These are phyloP conservation scores for Aspergillus sp. DNA, from an alignment of 2,329 filamentous ascomycete species.

Conservation along the genomic window DNA sequence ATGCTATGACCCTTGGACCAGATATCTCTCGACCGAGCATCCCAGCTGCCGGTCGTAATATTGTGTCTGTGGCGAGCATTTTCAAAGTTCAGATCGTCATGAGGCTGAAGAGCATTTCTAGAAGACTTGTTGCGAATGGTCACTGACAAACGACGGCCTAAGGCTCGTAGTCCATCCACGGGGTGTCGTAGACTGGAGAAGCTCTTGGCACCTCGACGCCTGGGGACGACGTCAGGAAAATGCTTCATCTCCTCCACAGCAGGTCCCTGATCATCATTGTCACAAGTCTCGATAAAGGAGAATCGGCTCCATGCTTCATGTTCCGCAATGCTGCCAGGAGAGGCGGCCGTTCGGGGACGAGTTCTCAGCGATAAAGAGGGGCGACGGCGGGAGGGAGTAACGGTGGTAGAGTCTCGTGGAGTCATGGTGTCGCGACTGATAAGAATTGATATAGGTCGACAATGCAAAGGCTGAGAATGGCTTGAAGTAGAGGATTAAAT, in stretches of 20 bases:
- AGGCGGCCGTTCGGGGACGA: slow-evolving; percentile 33
- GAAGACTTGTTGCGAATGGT: slow-evolving; percentile 35
- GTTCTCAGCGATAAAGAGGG: slow-evolving; percentile 34
- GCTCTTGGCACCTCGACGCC: slow-evolving; percentile 34
- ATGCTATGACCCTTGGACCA: slow-evolving; percentile 25
- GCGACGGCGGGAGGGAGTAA: slow-evolving; percentile 27
- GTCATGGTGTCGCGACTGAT: slow-evolving; percentile 19
- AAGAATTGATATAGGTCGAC: background rate
- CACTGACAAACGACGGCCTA: slow-evolving; percentile 38
- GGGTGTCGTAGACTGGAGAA: slow-evolving; percentile 39
- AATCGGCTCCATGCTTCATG: slow-evolving; percentile 20
- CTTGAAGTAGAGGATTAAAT: too few species aligned
- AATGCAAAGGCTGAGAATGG: background rate
- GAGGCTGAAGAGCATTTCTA: slow-evolving; percentile 17
- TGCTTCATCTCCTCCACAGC: slow-evolving; percentile 28
- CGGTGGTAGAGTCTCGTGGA: slow-evolving; percentile 23
- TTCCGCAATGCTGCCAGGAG: slow-evolving; percentile 14
- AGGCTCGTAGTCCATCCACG: slow-evolving; percentile 36
- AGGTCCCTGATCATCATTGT: slow-evolving; percentile 15
- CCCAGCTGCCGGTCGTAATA: slow-evolving; percentile 18
- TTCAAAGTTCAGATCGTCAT: slow-evolving; percentile 9
- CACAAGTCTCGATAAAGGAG: slow-evolving; percentile 16
- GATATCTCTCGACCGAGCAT: slow-evolving; percentile 16
- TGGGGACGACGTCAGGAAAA: slow-evolving; percentile 25
- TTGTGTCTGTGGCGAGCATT: slow-evolving; percentile 12